These are phyloP conservation scores for Alternaria sp. DNA, from an alignment of 2,329 filamentous ascomycete species.

Conservation along the genomic window DNA sequence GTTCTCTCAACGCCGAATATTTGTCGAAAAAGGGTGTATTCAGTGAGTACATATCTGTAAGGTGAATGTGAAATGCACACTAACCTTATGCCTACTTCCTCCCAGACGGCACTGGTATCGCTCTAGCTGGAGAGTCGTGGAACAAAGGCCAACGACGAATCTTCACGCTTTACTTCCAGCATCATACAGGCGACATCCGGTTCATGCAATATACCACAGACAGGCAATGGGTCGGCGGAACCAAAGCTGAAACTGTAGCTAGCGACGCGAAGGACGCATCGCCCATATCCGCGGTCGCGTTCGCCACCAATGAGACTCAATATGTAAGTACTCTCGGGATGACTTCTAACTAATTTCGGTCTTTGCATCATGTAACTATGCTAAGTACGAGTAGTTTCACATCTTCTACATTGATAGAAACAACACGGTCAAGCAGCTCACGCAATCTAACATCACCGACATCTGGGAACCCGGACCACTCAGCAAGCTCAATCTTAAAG, in stretches of 20 bases:
- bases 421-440: conserved; percentile 49
- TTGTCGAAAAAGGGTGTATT: conserved; percentile 52
- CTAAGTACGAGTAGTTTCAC: conserved; percentile 43
- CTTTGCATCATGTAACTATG: too few relatives aligned
- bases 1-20: conserved; percentile 48
- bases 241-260: conserved; percentile 48
- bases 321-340: conserved; percentile 41
- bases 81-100: neutral
- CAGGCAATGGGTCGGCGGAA: conserved; percentile 50
- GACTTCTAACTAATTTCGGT: too few relatives aligned
- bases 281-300: conserved; percentile 53
- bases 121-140: conserved; percentile 54
- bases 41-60: conserved; percentile 21
- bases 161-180: conserved; percentile 55
- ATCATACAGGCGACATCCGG: conserved; percentile 52
- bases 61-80: neutral
- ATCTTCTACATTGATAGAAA: conserved; percentile 52
- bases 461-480: conserved; percentile 51
- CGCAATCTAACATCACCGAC: conserved; percentile 48
- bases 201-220: conserved; percentile 47
- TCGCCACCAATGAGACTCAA: conserved; percentile 46
- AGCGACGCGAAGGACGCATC: conserved; percentile 54
- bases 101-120: conserved; percentile 53
- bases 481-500: conserved; percentile 79
- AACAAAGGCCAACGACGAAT: conserved; percentile 45